Conservation (phyloP, 1,284 basidiomycete genomes). For the Gymnopus androsaceus region DNA sequence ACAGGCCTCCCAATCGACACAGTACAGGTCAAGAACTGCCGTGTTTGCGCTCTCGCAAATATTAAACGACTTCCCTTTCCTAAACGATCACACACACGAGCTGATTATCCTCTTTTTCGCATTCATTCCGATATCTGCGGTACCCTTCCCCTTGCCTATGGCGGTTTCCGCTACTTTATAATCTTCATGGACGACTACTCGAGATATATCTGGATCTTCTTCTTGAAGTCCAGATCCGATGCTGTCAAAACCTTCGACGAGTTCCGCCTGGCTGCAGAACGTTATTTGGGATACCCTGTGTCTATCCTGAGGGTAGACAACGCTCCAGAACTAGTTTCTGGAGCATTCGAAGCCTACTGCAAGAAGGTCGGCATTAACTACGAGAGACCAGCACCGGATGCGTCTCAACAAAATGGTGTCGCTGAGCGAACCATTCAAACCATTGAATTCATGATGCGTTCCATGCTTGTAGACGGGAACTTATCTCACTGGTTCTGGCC, state of each 20-base stretch:
- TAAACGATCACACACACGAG: neutral
- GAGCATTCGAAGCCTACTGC: conserved; percentile 15
- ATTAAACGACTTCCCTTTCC: conserved; percentile 16
- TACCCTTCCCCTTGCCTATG: neutral
- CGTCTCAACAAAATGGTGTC: conserved; percentile 26
- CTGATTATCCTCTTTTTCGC: conserved; percentile 1
- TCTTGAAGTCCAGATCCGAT: conserved; percentile 12
- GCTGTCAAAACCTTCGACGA: conserved; percentile 13
- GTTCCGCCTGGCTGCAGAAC: conserved; percentile 16
- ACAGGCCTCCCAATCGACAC: conserved; percentile 9
- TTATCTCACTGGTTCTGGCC: conserved; percentile 12
- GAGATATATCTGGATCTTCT: no score
- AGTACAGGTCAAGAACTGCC: conserved; percentile 8
- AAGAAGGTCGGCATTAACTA: conserved; percentile 14
- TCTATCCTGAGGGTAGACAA: conserved; percentile 20
- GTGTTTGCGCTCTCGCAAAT: conserved; percentile 10
- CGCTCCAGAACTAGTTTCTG: conserved; percentile 16
- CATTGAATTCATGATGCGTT: conserved; percentile 12
- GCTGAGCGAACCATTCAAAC: conserved; percentile 15
- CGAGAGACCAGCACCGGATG: conserved; percentile 20
- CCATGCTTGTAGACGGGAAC: conserved; percentile 20
- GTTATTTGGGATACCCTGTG: conserved; percentile 12
- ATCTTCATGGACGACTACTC: conserved; percentile 7
- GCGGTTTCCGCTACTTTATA: conserved; percentile 8
- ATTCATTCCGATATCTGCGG: conserved; percentile 2